Evolutionary conservation across 345 rosid species (phyloP), one percentile per base, ranked within the genome.

Genomic region (Populus alba): DNA sequence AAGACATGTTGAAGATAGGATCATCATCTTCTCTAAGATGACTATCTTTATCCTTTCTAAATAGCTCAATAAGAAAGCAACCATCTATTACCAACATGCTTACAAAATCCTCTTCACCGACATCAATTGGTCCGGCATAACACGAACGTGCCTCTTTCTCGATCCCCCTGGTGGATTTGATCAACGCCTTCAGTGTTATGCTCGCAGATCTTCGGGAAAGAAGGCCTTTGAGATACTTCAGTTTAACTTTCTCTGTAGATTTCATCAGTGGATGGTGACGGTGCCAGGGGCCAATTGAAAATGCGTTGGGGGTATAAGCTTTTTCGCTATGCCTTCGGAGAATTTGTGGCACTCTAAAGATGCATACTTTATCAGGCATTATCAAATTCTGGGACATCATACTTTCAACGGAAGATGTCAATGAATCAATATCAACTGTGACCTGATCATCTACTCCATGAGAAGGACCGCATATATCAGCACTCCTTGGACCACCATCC

Each of bases 201-300:
- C 20, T 16, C n/a, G 1, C 6, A 47, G 6, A 1, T 49, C 10
- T 4, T n/a, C 37, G 12, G 33, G n/a, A 37, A 37, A 81, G 77
- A 47, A 83, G 75, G 59, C n/a, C 73, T 10, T 17, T 53, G 38
- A 85, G 47, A n/a, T 81, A 86, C 75, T 66, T 76, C 41, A 70
- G 43, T 66, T 86, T 81, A 51, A 81, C 31, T 43, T 25, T 70
- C 66, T 86, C 75, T 0, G 84, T 41, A 0, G 51, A 47, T 33
- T 55, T 11, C 22, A 49, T 20, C 18, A 66, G 41, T 25, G 27
- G 5, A 2, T 51, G 6, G 29, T 18, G 25, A 29, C 68, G 66
- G 73, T 83, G 81, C 27, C 78, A 73, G 20, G 84, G 86, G 1
- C 86, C 88, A 9, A 86, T 68, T 15, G 86, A 78, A 45, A 85